Evolutionary conservation across 139 green algal species (phyloP), one percentile per base, ranked within the genome.

Genomic region (Astrephomene gubernaculifera): DNA sequence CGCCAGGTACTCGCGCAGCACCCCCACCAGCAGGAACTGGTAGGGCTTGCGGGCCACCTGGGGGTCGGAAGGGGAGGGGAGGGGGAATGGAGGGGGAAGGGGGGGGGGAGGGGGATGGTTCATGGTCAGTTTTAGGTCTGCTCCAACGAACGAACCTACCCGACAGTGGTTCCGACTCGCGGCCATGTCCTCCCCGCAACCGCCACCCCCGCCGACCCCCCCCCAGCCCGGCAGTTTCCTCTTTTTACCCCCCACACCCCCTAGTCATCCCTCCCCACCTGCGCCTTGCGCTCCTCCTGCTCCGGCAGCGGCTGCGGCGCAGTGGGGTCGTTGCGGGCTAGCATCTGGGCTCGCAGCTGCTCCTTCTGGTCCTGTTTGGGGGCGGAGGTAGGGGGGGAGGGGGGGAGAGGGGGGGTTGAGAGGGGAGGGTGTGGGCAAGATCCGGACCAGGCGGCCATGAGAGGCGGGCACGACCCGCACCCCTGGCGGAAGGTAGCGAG

Each of bases 1-100:
- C 27, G 91, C 90, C 38, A 99, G 91, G 88, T 99, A 99, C 92
- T 99, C 98, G 1, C 98, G 90, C 89, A 99, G 91, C n/a, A 97
- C 89, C 76, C 60, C 88, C 27, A 97, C 93, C 82, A 94, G 82
- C 79, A 98, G 86, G 60, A 98, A 95, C 90, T 99, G 96, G 89
- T 95, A 99, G 1, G 98, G 97, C 90, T 99, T 99, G 52, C 92
- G 90, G 17, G 93, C 89, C 24, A 98, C 90, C 88, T 98, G 90
- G 12, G 86, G 69, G 73, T n/a, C n/a, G n/a, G n/a, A n/a, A n/a
- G n/a, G n/a, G n/a, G 68, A 49, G 65, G 65, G 9, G 49, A 57
- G 49, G 49, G 12, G 49, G 12, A 57, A 57, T 12, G 49, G n/a
- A n/a, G n/a, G n/a, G n/a, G n/a, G n/a, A n/a, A n/a, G n/a, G n/a